Base-by-base conservation (phyloP, 2,329 filamentous ascomycete species). In the Exophiala bonariae region DNA sequence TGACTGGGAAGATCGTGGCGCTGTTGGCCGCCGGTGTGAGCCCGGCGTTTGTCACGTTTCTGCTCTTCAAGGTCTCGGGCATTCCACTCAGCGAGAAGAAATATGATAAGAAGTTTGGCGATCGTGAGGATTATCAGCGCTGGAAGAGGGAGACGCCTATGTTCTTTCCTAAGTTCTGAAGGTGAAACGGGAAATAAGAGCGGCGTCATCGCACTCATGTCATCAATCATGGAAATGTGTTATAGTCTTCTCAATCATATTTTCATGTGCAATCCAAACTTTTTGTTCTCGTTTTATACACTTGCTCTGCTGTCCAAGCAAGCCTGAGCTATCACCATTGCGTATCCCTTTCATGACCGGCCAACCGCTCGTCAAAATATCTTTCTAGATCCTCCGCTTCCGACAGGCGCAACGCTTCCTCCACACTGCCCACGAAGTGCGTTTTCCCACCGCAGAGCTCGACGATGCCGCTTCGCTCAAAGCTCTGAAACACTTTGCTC, bases 391-490 rank as follows among this genome's bases (percentile, higher is more conserved):
- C 79, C 64, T 89, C 85, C 8, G 82, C 74, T 70, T 96, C 91
- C 0, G 87, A 89, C 73, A 91, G 72, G 42, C 84, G 79, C 58
- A 99, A 67, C 2, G 93, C 93, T 64, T 95, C 87, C 41, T 90
- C 83, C 1, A 97, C 90, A 56, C 87, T 85, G 18, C 80, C 76
- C 7, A 95, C 86, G 66, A 96, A 96, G 59, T 93, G 84, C 1
- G 75, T 67, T 62, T 80, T 75, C 0, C 91, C 92, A 2, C 92
- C 92, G 48, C 86, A 87, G 42, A 87, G 75, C 1, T 89, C 87
- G 1, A 96, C 80, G 56, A 99, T 96, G 3, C 93, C 92, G 58
- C 87, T 90, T 44, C 80, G 76, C 44, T 82, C 75, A 70, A 97
- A 88, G 43, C 89, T 73, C 41, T 76, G 69, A 75, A 86, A 92